Base-by-base conservation (phyloP, 2,329 filamentous ascomycete species). In the Eutypella sp. region DNA sequence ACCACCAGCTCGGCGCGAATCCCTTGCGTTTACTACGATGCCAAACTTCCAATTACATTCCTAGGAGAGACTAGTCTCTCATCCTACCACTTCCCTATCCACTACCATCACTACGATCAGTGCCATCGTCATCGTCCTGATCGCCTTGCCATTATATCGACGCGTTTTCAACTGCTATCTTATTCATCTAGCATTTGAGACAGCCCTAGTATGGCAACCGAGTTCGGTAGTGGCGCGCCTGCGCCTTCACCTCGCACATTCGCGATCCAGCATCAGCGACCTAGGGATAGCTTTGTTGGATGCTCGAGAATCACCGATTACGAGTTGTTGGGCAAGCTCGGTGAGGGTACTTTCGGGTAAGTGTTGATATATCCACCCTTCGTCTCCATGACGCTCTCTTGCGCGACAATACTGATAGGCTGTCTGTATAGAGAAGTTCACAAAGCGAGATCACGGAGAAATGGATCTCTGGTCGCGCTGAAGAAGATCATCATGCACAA, bases 401-500 rank as follows among this genome's bases (percentile, higher is more conserved):
- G 67, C 40, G 42, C 45, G 39, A 63, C 59, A 16, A 23, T 15
- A 34, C 48, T 57, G 47, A 55, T 46, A 18, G 11, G 2, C n/a
- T 22, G 9, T 44, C 24, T 18, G 10, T 40, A 16, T 51, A 87
- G 85, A 55, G 90, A 97, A 71, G 93, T 97, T 33, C 89, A 96
- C 67, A 93, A 92, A 61, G 93, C 90, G 50, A 81, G 81, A 50
- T 89, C 87, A 23, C 84, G 81, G 59, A 86, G 79, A 59, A 87
- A 82, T 1, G 85, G 87, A 44, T 76, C 80, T 20, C 67, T 92
- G 39, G 87, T 96, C 49, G 93, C 93, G 4, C 69, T 99, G 61
- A 99, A 99, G 74, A 97, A 97, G 77, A 99, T 99, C 55, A 82
- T 99, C 55, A 96, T 97, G 88, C 93, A 97, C 66, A 95, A 97